Percentiles rank a stretch among this genome's conserved stretches.
Evolutionary conservation across 768 basidiomycete species (phyloP).

Genomic region (Phanerodontia chrysosporium): DNA sequence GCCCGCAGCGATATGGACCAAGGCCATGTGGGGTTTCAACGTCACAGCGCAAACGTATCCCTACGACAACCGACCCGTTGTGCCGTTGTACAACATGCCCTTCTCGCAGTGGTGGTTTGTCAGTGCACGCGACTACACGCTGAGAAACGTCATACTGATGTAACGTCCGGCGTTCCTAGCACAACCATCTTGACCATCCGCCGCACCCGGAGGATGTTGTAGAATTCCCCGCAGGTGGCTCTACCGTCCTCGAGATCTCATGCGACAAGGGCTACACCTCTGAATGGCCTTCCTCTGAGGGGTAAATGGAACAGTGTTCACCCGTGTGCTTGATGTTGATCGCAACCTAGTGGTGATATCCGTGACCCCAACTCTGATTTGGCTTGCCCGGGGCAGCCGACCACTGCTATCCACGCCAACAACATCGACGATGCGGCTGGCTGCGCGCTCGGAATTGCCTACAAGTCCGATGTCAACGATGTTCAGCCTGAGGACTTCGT

Average conservation of each 20-base stretch:
- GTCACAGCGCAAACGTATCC: slow-evolving; percentile 49
- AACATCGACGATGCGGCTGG: slow-evolving; percentile 37
- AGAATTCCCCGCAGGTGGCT: slow-evolving; percentile 52
- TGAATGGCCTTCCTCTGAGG: slow-evolving; percentile 47
- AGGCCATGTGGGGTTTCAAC: slow-evolving; percentile 67
- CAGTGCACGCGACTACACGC: neutral
- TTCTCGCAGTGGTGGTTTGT: slow-evolving; percentile 53
- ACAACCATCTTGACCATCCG: slow-evolving; percentile 28
- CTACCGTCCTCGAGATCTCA: slow-evolving; percentile 48
- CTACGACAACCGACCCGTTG: slow-evolving; percentile 63
- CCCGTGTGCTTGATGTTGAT: slow-evolving; percentile 16
- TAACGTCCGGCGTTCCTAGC: slow-evolving; percentile 11
- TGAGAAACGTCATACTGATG: neutral
- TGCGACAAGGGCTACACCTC: slow-evolving; percentile 61
- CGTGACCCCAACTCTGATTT: slow-evolving; percentile 47
- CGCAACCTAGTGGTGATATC: slow-evolving; percentile 44
- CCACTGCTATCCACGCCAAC: slow-evolving; percentile 48
- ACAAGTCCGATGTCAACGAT: slow-evolving; percentile 48
- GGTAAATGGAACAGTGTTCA: slow-evolving; percentile 15
- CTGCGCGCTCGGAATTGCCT: slow-evolving; percentile 54
- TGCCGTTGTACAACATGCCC: slow-evolving; percentile 32
- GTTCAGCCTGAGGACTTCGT: slow-evolving; percentile 62
- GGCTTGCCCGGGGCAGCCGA: slow-evolving; percentile 44
- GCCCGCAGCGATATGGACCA: slow-evolving; percentile 45
- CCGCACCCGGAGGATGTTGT: slow-evolving; percentile 28